These are phyloP conservation scores for Forsythia suspensa DNA, from an alignment of 257 asterid species.

Conservation along the genomic window DNA sequence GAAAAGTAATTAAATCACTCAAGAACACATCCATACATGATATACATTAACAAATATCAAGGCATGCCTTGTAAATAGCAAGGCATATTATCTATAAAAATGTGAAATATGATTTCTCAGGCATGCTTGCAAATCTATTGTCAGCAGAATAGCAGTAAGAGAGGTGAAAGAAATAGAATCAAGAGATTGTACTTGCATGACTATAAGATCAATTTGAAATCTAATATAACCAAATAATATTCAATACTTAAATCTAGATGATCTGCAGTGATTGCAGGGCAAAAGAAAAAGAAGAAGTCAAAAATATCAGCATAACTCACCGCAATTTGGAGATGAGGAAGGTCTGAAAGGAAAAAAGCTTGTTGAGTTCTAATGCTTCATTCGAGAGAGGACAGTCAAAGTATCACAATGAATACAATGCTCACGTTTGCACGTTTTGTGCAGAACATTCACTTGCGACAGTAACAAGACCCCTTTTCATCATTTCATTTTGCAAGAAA, in stretches of 20 bases:
- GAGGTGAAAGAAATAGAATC: neutral
- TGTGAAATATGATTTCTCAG: slow-evolving; percentile 5
- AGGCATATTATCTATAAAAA: neutral
- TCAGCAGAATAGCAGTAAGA: neutral
- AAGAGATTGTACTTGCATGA: neutral
- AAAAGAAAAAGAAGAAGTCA: too few species aligned
- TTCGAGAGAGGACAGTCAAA: slow-evolving; percentile 15
- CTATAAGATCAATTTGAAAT: neutral
- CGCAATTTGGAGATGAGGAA: slow-evolving; percentile 6
- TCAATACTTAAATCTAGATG: neutral
- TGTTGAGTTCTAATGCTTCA: slow-evolving; percentile 20
- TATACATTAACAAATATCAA: neutral
- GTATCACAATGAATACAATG: slow-evolving; percentile 19
- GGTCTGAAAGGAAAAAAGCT: slow-evolving; percentile 19
- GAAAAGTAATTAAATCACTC: neutral
- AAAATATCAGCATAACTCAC: slow-evolving; percentile 17
- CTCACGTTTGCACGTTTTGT: slow-evolving; percentile 31
- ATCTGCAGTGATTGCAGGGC: neutral
- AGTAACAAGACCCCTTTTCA: slow-evolving; percentile 44
- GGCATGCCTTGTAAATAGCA: neutral
- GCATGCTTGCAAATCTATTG: neutral
- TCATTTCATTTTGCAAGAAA: slow-evolving; percentile 66
- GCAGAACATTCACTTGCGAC: slow-evolving; percentile 34
- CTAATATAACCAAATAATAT: slow-evolving; percentile 6
- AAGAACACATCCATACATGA: neutral